Conservation (phyloP, 2,329 filamentous ascomycete genomes). For the Stagonosporopsis vannaccii region DNA sequence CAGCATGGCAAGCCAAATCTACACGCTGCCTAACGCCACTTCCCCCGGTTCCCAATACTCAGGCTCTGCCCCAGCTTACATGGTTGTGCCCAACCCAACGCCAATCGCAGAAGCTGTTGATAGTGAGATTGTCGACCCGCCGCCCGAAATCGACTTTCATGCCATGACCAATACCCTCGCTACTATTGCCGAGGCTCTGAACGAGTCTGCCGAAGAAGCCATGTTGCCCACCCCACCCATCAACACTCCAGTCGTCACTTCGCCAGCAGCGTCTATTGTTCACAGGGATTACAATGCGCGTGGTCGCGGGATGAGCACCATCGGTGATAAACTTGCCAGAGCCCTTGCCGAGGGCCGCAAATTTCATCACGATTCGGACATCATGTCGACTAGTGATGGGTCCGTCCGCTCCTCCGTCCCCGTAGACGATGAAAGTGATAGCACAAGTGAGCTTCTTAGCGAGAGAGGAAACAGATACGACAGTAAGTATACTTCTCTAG, state of each 20-base stretch:
- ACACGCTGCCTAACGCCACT: slow-evolving; percentile 24
- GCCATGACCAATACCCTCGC: slow-evolving; percentile 38
- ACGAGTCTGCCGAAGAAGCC: slow-evolving; percentile 41
- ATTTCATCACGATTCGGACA: slow-evolving; percentile 23
- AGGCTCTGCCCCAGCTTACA: slow-evolving; percentile 24
- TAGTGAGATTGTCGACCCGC: slow-evolving; percentile 20
- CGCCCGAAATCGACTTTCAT: slow-evolving; percentile 32
- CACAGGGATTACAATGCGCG: slow-evolving; percentile 22
- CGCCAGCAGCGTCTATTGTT: slow-evolving; percentile 37
- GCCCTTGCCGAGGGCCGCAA: slow-evolving; percentile 52
- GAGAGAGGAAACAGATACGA: slow-evolving; percentile 22
- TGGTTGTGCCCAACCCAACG: slow-evolving; percentile 36
- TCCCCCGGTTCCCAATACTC: slow-evolving; percentile 33
- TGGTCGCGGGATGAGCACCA: slow-evolving; percentile 70
- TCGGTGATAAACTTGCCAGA: slow-evolving; percentile 87
- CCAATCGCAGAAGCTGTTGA: slow-evolving; percentile 31
- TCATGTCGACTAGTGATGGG: slow-evolving; percentile 23
- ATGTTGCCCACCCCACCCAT: slow-evolving; percentile 41
- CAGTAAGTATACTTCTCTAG: slow-evolving; percentile 18
- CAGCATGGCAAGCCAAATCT: slow-evolving; percentile 1
- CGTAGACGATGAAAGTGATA: slow-evolving; percentile 30
- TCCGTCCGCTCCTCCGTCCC: slow-evolving; percentile 24
- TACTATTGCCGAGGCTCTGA: slow-evolving; percentile 40
- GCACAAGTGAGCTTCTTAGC: slow-evolving; percentile 27
- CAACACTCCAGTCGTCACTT: slow-evolving; percentile 39